Evolutionary conservation across 371 early-diverging fungal genomes (phyloP).

Genomic region (Mortierella sp.): DNA sequence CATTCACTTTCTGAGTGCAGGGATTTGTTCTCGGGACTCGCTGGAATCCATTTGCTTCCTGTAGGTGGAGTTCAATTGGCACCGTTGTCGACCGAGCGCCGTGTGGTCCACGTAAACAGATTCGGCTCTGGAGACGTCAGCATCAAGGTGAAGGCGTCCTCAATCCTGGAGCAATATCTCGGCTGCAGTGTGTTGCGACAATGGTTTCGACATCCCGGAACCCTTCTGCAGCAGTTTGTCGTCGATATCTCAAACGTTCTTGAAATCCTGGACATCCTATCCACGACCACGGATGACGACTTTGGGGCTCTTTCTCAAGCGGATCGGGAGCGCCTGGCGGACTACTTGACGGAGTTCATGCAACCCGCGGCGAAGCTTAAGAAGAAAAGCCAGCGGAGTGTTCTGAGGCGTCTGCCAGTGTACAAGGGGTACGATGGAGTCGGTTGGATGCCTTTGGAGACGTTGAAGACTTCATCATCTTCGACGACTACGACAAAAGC

Average conservation of each 20-base stretch:
- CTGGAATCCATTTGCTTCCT: slow-evolving; percentile 19
- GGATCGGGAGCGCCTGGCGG: not conserved
- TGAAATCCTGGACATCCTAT: not conserved
- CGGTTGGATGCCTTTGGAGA: not conserved
- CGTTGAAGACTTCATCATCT: no score
- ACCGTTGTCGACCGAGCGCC: not conserved
- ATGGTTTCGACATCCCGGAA: not conserved
- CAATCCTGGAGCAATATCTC: slow-evolving; percentile 17
- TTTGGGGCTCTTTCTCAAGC: not conserved
- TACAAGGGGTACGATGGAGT: slow-evolving; percentile 9
- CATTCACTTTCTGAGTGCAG: not conserved
- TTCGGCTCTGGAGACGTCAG: not conserved
- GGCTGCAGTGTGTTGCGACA: slow-evolving; percentile 16
- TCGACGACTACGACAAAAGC: no score
- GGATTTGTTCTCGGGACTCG: not conserved
- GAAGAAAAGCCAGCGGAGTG: not conserved
- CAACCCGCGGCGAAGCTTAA: not conserved
- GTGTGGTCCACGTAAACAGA: not conserved
- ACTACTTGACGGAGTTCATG: slow-evolving; percentile 11
- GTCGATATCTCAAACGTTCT: slow-evolving; percentile 1
- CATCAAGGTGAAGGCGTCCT: not conserved
- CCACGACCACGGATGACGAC: not conserved
- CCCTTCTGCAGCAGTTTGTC: not conserved
- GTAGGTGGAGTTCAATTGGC: slow-evolving; percentile 12
- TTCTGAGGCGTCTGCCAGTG: slow-evolving; percentile 17